These are phyloP conservation scores for Leccinum olivaceopallidum DNA, from an alignment of 768 basidiomycete genomes.

Conservation along the genomic window DNA sequence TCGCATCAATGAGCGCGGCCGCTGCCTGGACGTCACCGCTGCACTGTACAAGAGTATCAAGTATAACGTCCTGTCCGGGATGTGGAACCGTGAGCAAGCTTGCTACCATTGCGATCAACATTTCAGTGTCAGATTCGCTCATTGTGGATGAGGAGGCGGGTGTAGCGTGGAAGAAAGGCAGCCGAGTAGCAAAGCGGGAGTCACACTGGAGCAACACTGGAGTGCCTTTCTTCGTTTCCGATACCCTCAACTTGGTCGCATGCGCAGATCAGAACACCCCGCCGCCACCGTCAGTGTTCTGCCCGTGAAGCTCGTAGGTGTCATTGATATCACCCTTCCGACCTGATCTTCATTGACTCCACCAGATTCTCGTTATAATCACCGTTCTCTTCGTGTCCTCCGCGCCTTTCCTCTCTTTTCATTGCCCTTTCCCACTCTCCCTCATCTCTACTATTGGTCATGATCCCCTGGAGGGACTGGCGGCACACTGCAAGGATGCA, in stretches of 20 bases:
- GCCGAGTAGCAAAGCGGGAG: neutral
- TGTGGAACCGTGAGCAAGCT: constrained; percentile 48
- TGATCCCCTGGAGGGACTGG: constrained; percentile 28
- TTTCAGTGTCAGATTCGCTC: constrained; percentile 57
- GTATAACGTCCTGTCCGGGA: constrained; percentile 42
- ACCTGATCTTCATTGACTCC: neutral
- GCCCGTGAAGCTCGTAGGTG: constrained; percentile 16
- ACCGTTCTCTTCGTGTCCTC: constrained; percentile 6
- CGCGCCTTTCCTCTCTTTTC: neutral
- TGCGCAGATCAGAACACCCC: constrained; percentile 11
- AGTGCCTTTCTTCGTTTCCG: neutral
- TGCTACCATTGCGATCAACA: constrained; percentile 62
- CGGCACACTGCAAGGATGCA: constrained; percentile 47
- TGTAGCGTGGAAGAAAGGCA: neutral
- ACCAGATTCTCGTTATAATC: constrained; percentile 16
- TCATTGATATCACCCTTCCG: neutral
- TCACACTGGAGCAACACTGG: no score
- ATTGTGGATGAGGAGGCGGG: constrained; percentile 14
- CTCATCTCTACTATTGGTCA: neutral
- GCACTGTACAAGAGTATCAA: constrained; percentile 58
- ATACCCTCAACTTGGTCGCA: neutral
- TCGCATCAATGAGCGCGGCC: constrained; percentile 40
- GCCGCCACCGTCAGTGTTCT: neutral
- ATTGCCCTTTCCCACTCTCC: neutral
- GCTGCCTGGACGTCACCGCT: constrained; percentile 59